Evolutionary conservation across 495 filamentous ascomycete species (phyloP), one percentile per base, ranked within the genome.

Genomic region (Tuber umbilicatum): DNA sequence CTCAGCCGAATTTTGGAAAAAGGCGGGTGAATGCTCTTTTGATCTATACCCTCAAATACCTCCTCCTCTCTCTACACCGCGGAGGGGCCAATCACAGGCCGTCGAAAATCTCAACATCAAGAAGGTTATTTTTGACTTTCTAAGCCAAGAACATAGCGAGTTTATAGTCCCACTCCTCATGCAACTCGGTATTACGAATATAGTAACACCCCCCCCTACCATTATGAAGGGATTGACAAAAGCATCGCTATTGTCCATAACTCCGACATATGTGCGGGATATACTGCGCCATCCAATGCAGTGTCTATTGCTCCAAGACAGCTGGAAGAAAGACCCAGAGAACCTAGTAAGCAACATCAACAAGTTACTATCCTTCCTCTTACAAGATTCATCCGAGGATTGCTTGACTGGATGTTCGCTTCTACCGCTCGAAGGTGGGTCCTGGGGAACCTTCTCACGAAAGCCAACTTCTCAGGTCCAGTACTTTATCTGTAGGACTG

Each of bases 41-140:
- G 9, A 42, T 16, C 75, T 79, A 69, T 79, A 78, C 38, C 75
- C 72, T 4, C 71, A 79, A 38, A 73, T 82, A 72, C 71, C 75
- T 69, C 37, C 71, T 27, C 23, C 37, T 41, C n/a, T 83, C 79
- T 35, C 77, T 72, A 72, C 31, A 21, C 4, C 37, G 69, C 76
- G 64, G 69, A 74, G 35, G 70, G 76, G 31, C 27, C 70, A 37
- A 10, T 40, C 12, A 50, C 45, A 64, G 14, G 40, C 55, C n/a
- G 50, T 40, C 21, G 6, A 0, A 73, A 78, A 70, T 43, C 27
- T 78, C 27, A 67, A 64, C 37, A 69, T 78, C 60, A 68, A 40
- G 21, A n/a, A 43, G n/a, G 69, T 70, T 27, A 67, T 45, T 42
- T 79, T 79, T 45, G 50, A 79, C 41, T 72, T 78, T 27, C 43